Conservation (phyloP, 192 early-diverging fungal species). For the Coemansia sp. region DNA sequence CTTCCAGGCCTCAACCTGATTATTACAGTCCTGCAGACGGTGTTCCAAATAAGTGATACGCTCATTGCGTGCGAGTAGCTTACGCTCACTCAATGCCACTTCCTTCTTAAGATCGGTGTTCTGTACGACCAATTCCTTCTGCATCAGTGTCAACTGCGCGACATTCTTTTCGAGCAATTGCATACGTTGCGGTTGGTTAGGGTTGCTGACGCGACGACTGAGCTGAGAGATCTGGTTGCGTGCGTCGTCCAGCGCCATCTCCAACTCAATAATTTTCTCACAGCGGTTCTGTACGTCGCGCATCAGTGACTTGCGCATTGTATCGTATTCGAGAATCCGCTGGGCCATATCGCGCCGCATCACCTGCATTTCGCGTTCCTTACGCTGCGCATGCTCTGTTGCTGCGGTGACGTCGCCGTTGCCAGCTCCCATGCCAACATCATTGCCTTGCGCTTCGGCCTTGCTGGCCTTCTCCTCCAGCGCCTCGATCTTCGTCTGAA, state of each 20-base stretch:
- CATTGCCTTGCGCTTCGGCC: conserved; percentile 8
- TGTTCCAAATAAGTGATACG: conserved; percentile 88
- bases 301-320: conserved; percentile 98
- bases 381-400: conserved; percentile 49
- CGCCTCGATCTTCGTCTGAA: conserved; percentile 30
- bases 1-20: conserved; percentile 75
- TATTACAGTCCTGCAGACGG: conserved; percentile 69
- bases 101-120: conserved; percentile 97
- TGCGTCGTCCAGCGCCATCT: conserved; percentile 93
- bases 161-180: conserved; percentile 96
- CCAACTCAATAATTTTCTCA: conserved; percentile 97
- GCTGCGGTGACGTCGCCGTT: conserved; percentile 37
- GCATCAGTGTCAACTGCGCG: conserved; percentile 93
- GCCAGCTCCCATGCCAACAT: conserved; percentile 6
- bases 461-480: conserved; percentile 32
- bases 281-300: conserved; percentile 95
- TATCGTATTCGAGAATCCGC: conserved; percentile 91
- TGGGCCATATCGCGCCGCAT: conserved; percentile 57
- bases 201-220: conserved; percentile 75
- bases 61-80: conserved; percentile 88
- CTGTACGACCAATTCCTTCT: conserved; percentile 95
- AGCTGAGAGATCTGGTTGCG: conserved; percentile 92
- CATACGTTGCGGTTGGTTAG: conserved; percentile 94
- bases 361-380: conserved; percentile 57
- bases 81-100: conserved; percentile 82